Evolutionary conservation across 2,329 filamentous ascomycete species (phyloP), one percentile per base, ranked within the genome.

Genomic region (Didymella sp.): DNA sequence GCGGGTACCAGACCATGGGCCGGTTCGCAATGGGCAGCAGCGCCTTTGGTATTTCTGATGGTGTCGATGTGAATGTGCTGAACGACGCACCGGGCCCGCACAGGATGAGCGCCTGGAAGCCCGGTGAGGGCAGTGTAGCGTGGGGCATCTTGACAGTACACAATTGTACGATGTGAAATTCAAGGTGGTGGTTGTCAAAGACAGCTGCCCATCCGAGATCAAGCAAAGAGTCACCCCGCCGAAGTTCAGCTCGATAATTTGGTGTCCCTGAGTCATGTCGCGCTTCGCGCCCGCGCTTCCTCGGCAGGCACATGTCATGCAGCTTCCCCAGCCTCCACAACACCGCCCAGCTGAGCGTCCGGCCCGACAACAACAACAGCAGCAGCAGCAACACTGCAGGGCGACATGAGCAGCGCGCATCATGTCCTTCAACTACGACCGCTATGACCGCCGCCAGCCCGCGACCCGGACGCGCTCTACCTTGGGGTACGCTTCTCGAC

Each of bases 1-100:
- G 85, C 6, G 91, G 88, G 74, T 95, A 95, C 89, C 91, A 94
- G 42, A 95, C 88, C 91, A 95, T 95, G 1, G 91, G 91, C 65
- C 91, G 80, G 74, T 95, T 95, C 31, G 91, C 91, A 58, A 95
- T 89, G 6, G 91, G 91, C 7, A 95, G 79, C 21, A 95, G 84
- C 9, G 91, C 90, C 77, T 95, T 95, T 9, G 91, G 90, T 59
- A 90, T 88, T 71, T 93, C 89, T 77, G 89, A 87, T 5, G 90
- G 89, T 60, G 88, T 91, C 2, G 89, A 88, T 2, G 90, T 93
- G 73, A 95, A 94, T 1, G 91, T 94, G 42, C 89, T 87, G 65
- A 95, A 89, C 0, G 89, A 92, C 8, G 89, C 90, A 51, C 91
- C 91, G 22, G 91, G 91, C 3, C 91, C 91, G 73, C 91, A 95